phyloP scores from a whole-genome alignment of 768 basidiomycete species.

The Boletus rubescentipes region DNA sequence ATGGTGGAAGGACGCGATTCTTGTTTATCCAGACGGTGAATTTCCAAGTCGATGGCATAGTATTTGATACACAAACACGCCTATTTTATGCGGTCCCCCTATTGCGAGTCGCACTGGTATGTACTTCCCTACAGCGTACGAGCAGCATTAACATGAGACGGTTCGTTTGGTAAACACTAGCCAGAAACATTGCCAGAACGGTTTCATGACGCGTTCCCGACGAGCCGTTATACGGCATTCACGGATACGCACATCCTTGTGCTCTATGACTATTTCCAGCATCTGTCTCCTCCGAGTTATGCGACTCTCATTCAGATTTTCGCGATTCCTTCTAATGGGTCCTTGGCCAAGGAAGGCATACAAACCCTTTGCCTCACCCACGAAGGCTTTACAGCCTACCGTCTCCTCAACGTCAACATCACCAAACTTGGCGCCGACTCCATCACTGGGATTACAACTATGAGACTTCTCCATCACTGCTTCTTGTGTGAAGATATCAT shows the following conservation, averaged over 20 bases:
- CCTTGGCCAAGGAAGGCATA: not conserved
- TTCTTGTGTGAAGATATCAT: not conserved
- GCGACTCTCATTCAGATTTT: not conserved
- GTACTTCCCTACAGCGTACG: conserved; percentile 10
- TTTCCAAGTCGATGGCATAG: accelerated
- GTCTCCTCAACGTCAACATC: not conserved
- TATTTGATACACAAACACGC: conserved; percentile 3
- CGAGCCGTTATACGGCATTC: not conserved
- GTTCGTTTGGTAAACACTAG: not conserved
- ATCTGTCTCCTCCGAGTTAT: too few species aligned
- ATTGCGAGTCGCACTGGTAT: not conserved
- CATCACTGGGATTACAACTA: not conserved
- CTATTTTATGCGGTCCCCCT: not conserved
- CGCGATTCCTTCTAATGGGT: not conserved
- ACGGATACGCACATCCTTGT: not conserved
- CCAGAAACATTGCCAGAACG: not conserved
- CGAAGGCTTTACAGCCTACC: accelerated
- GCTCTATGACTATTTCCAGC: not conserved
- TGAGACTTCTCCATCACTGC: not conserved
- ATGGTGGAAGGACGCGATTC: not conserved
- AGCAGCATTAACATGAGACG: not conserved
- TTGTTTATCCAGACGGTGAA: not conserved
- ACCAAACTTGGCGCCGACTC: not conserved
- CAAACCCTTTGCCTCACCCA: not conserved
- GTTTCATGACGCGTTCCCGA: too few species aligned